Evolutionary conservation across 2,329 filamentous ascomycete genomes (phyloP), one percentile per base, ranked within the genome.

Genomic region (Tolypocladium capitatum): DNA sequence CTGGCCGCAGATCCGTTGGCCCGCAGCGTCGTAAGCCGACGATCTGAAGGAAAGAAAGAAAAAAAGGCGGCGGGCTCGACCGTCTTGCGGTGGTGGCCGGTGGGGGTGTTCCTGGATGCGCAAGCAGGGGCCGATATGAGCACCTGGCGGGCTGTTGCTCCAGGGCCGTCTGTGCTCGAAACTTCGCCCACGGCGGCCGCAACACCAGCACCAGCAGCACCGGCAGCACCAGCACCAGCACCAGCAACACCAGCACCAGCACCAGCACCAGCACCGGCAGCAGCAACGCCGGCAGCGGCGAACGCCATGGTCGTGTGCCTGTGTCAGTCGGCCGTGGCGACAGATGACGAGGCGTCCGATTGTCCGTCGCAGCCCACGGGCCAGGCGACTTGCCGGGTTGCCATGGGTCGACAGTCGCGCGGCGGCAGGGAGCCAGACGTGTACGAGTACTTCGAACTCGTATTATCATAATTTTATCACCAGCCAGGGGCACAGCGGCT

Each of bases 61-160:
- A 34, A 41, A 41, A 5, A 33, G 31, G 13, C 30, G 31, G 16
- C 20, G 13, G 14, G 18, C 30, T 44, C 18, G 21, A 9, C 21
- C 36, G 21, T n/a, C n/a, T 24, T n/a, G 38, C 11, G 38, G 14
- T 21, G 38, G 21, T 41, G 38, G 38, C 28, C 24, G 43, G 43
- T 45, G 43, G 43, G 46, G 46, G 30, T n/a, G n/a, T 27, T 24
- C 24, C 38, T 41, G 38, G 38, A 41, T 41, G 24, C 11, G 24
- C 38, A 28, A 4, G 30, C 46, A 45, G 35, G 46, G 46, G 42
- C 16, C 32, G 9, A 44, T 43, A 44, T 48, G 46, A 34, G n/a
- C 20, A 33, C 16, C n/a, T n/a, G n/a, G n/a, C n/a, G n/a, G n/a
- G n/a, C n/a, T n/a, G n/a, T n/a, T n/a, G 8, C 16, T 31, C 5